Base-by-base conservation (phyloP, 805 yeast species). In the Lipomyces starkeyi region DNA sequence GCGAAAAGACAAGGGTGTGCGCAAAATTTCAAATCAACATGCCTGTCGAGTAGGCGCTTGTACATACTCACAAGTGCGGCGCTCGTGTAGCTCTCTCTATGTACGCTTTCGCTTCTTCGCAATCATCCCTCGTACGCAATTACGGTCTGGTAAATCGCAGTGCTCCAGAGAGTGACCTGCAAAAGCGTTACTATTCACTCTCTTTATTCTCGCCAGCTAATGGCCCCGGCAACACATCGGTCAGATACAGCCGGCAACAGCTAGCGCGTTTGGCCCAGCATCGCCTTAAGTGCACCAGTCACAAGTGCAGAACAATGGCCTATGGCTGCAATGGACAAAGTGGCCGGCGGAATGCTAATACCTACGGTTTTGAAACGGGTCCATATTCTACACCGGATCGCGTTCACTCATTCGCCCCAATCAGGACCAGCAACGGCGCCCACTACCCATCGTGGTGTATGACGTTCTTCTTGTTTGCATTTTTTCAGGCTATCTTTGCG, bases 361-460 rank as follows among this genome's bases (percentile, higher is more conserved):
- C 43, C 1, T 37, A 37, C 17, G 17, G 17, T 3, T 9, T 9
- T 37, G 14, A 37, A 37, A 37, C 17, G 43, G 43, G 43, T 3
- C 43, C 43, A 13, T 37, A 37, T 37, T 13, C 17, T 37, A 11
- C 43, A 5, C 43, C 6, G 43, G 43, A 37, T 37, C 43, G 14
- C 43, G n/a, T 37, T 37, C 43, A 37, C 43, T 37, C 43, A 37
- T 37, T 37, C 43, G 17, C 43, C 6, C 4, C 43, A 37, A 37
- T 37, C 17, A 14, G 43, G 43, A 37, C 13, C 43, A 5, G 43
- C 13, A 37, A 14, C 17, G 49, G 49, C 9, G 56, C 56, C 13
- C 27, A 22, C 7, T 67, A 67, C 47, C 70, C 70, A 20, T 13
- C 67, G 6, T 67, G 70, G 70, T 63, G 65, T 49, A 25, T 60